Conservation (phyloP, 2,329 filamentous ascomycete species). For the Microcyclosporella mali region DNA sequence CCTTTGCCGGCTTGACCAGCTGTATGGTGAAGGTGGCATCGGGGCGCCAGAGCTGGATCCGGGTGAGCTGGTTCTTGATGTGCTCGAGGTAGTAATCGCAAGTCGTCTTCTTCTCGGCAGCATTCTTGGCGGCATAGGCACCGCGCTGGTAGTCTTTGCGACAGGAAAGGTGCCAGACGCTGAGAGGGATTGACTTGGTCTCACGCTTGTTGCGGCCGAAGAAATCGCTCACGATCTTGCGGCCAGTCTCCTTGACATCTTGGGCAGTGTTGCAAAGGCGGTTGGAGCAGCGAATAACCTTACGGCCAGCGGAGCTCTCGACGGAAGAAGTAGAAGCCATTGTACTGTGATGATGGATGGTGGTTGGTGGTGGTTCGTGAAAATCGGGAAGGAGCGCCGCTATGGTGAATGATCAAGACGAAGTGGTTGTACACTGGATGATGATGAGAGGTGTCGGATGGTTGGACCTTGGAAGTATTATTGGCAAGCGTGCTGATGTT, state of each 20-base stretch:
- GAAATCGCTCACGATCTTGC: constrained; percentile 74
- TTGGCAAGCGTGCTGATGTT: background rate
- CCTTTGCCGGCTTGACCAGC: constrained; percentile 21
- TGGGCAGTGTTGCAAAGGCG: constrained; percentile 13
- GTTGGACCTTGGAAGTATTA: no score
- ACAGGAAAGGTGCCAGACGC: constrained; percentile 58
- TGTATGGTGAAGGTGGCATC: constrained; percentile 26
- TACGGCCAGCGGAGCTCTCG: background rate
- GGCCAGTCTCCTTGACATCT: constrained; percentile 22
- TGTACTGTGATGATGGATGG: background rate
- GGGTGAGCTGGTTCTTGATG: constrained; percentile 22
- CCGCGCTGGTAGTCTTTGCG: constrained; percentile 74
- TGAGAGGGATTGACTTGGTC: constrained; percentile 62
- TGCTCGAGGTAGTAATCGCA: constrained; percentile 16
- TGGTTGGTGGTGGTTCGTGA: no score
- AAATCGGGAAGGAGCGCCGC: no score
- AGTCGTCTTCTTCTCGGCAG: background rate
- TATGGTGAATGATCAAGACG: no score
- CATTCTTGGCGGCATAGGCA: constrained; percentile 21
- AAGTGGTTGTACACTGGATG: no score
- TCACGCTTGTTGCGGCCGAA: constrained; percentile 78
- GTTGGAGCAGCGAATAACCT: constrained; percentile 9
- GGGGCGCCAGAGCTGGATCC: constrained; percentile 29
- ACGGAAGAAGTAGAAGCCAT: background rate
- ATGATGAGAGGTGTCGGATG: no score